A percentile compares a stretch with the other conserved stretches of the same genome.
These are phyloP conservation scores for Candida michaelii DNA, from an alignment of 805 yeast genomes.

Conservation along the genomic window DNA sequence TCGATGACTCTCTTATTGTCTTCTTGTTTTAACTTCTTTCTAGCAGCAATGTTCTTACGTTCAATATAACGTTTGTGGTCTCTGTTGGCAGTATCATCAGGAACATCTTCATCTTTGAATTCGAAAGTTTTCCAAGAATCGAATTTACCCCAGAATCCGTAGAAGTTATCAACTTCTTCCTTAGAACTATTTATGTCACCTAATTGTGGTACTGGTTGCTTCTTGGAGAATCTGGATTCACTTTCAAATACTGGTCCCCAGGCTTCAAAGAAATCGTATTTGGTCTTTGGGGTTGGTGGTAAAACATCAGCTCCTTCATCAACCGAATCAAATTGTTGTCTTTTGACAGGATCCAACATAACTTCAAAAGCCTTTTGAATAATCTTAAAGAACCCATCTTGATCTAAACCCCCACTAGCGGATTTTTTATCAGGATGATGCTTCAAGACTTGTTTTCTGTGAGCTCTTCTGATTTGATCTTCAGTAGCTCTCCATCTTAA, in stretches of 20 bases:
- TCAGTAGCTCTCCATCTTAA: conserved; percentile 89
- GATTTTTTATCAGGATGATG: conserved; percentile 99
- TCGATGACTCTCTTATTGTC: conserved; percentile 88
- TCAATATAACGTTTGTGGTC: conserved; percentile 98
- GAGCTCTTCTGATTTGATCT: conserved; percentile 93
- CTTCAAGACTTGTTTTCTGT: conserved; percentile 92
- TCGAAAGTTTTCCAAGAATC: conserved; percentile 99
- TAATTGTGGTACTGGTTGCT: conserved; percentile 81
- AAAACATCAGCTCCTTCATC: conserved; percentile 83
- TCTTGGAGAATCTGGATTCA: conserved; percentile 91
- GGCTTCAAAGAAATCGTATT: conserved; percentile 83
- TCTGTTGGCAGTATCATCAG: conserved; percentile 98
- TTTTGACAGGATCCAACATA: conserved; percentile 78
- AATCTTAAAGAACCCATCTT: conserved; percentile 96
- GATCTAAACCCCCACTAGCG: conserved; percentile 82
- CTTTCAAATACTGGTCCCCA: conserved; percentile 91
- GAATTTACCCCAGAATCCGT: conserved; percentile 89
- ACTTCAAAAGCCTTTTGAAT: conserved; percentile 96
- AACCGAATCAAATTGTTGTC: conserved; percentile 94
- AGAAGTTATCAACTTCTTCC: conserved; percentile 85
- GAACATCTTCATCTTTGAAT: conserved; percentile 97
- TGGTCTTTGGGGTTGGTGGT: conserved; percentile 67
- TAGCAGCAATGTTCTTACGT: conserved; percentile 93
- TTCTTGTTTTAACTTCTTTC: conserved; percentile 97
- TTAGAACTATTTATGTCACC: conserved; percentile 69